Base-by-base conservation (phyloP, 768 basidiomycete species). In the Xerocomus brunneocitrinus region DNA sequence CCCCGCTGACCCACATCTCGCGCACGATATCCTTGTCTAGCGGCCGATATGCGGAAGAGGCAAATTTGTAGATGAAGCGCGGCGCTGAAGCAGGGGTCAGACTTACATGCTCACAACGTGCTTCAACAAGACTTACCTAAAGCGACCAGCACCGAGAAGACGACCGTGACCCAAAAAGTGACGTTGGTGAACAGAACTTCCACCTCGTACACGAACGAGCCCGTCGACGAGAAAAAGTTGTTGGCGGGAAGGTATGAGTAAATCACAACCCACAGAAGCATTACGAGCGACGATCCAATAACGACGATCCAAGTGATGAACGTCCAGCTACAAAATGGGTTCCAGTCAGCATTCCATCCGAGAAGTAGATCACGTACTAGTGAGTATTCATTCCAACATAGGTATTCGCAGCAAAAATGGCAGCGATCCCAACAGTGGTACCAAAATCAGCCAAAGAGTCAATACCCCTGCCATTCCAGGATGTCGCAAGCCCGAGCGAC, bases 381-480 rank as follows among this genome's bases (percentile, higher is more conserved):
- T 87, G 75, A 14, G 86, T 94, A 67, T 89, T 95, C 57, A 97
- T 67, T 16, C 93, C 94, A 58, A 98, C 91, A 64, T 87, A 97
- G 45, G 82, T 76, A 66, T 97, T 98, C 3, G 94, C 95, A 3
- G 89, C 75, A 45, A 94, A 79, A 58, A 98, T 92, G 3, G 91
- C 93, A 27, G 89, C 79, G 25, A 91, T 87, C 4, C 89, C 86
- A 10, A 94, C 85, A 0, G 93, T 95, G 5, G 95, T 97, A 19
- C 95, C 95, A 59, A 95, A 88, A 67, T 97, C 95, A 36, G 87
- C 76, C 8, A 95, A 71, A 14, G 84, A 86, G 49, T 91, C 85
- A 44, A 95, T 85, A 9, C 81, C 81, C 61, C 74, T 84, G 28
- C 92, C 93, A 58, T 85, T 85, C 85, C 85, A 91, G 9, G 89